These are phyloP conservation scores for Dunaliella primolecta DNA, from an alignment of 139 green algal species.

Conservation along the genomic window DNA sequence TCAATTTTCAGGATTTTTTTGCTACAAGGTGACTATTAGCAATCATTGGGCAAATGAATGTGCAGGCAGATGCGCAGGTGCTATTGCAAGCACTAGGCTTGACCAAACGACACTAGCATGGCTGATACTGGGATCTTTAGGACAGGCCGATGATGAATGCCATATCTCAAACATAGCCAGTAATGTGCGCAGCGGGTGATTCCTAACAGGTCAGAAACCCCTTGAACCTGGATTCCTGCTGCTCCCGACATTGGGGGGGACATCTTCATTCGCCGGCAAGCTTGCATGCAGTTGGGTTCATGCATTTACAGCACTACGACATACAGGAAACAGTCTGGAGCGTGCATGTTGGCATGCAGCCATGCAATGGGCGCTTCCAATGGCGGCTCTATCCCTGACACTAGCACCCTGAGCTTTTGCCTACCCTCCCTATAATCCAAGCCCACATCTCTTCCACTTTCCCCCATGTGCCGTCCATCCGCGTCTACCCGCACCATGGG, in stretches of 20 bases:
- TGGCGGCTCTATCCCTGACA: constrained; percentile 44
- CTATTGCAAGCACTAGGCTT: too few relatives aligned
- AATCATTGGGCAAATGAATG: too few relatives aligned
- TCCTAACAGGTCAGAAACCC: too few relatives aligned
- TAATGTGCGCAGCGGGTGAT: too few relatives aligned
- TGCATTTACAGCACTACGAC: constrained; percentile 46
- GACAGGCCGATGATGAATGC: not conserved
- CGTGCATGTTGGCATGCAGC: constrained; percentile 56
- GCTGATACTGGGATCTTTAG: not conserved
- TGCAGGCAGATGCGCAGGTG: too few relatives aligned
- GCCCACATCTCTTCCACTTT: not conserved
- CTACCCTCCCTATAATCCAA: not conserved
- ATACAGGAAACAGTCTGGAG: constrained; percentile 67
- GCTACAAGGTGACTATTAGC: too few relatives aligned
- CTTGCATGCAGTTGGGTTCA: not conserved
- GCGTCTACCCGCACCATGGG: not conserved
- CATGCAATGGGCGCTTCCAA: constrained; percentile 48
- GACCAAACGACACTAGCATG: too few relatives aligned
- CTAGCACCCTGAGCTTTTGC: constrained; percentile 3
- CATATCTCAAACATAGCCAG: not conserved
- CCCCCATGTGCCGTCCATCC: not conserved
- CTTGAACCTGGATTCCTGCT: too few relatives aligned
- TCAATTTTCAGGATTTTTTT: too few relatives aligned
- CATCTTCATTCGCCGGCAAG: not conserved
- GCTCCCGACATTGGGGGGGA: too few relatives aligned